Evolutionary conservation across 257 asterid genomes (phyloP), one percentile per base, ranked within the genome.

Genomic region (Schizonepeta tenuifolia): DNA sequence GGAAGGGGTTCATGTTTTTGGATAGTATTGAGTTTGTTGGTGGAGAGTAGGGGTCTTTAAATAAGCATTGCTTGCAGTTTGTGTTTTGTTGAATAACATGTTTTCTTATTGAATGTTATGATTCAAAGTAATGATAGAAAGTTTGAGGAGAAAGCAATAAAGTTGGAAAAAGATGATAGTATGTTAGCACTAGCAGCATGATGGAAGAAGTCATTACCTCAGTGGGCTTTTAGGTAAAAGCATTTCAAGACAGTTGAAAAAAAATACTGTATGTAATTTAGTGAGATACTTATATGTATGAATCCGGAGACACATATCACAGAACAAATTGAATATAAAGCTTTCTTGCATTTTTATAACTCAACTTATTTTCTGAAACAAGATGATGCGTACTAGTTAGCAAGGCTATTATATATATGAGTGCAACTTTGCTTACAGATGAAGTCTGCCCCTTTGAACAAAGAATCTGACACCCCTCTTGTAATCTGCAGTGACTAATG

Each of bases 1-100:
- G 21, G 47, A 77, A 73, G 51, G 74, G 41, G 26, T 75, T 47
- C 88, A 81, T 18, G 77, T 17, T 61, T 63, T 60, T 44, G 56
- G 11, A 1, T 50, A 38, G 65, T 8, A 13, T 51, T 21, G 18
- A 26, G 64, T 44, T 44, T 71, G 55, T 53, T 75, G 20, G 44
- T 71, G 59, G 68, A 12, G 51, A 40, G 54, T 31, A 36, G 49
- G 20, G 44, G 63, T 46, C 14, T 17, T 15, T 58, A 71, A 57
- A 66, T 58, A 56, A 65, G 26, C 43, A 6, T 43, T 62, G 11
- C 36, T 4, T n/a, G 26, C 12, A 35, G 10, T 54, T 41, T 44
- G 12, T 12, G 20, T 71, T 72, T 17, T 36, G 5, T 35, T 20
- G 24, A 24, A 24, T 24, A 24, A 24, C 65, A 49, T 60, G 69